Percentiles rank a stretch among this genome's conserved stretches.
Evolutionary conservation across 2,329 filamentous ascomycete genomes (phyloP).

Genomic region (Aspergillus sp.): DNA sequence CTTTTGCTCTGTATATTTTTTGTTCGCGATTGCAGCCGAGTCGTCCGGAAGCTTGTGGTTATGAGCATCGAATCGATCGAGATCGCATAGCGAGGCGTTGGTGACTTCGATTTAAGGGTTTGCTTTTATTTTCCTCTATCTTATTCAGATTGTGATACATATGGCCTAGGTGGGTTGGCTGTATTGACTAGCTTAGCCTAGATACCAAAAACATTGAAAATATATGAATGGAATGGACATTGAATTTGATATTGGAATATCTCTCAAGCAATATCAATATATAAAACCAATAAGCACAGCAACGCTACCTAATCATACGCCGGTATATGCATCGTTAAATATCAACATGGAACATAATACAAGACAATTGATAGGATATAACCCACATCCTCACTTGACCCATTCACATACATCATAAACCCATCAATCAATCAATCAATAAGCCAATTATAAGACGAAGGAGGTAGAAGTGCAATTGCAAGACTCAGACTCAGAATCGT

Average conservation of each 20-base stretch:
- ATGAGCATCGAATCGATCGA: not conserved
- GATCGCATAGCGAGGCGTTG: constrained; percentile 7
- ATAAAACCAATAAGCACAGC: no score
- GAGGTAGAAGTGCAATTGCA: not conserved
- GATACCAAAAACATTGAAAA: not conserved
- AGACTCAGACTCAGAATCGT: not conserved
- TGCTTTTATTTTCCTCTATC: not conserved
- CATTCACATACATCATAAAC: not conserved
- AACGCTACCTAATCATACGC: no score
- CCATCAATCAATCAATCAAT: not conserved
- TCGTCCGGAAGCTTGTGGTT: not conserved
- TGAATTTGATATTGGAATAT: not conserved
- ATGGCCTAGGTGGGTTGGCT: not conserved
- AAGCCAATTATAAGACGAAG: not conserved
- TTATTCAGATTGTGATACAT: not conserved
- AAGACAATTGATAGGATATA: not conserved
- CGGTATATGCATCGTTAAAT: not conserved
- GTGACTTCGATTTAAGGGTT: not conserved
- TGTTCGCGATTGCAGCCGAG: not conserved
- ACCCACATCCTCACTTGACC: not conserved
- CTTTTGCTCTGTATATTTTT: not conserved
- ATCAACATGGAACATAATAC: not conserved
- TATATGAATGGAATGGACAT: not conserved
- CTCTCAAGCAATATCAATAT: no score
- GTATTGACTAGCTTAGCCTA: not conserved